Evolutionary conservation across 176 grass and related monocot genomes (phyloP).

Genomic region (Cymbopogon citratus): DNA sequence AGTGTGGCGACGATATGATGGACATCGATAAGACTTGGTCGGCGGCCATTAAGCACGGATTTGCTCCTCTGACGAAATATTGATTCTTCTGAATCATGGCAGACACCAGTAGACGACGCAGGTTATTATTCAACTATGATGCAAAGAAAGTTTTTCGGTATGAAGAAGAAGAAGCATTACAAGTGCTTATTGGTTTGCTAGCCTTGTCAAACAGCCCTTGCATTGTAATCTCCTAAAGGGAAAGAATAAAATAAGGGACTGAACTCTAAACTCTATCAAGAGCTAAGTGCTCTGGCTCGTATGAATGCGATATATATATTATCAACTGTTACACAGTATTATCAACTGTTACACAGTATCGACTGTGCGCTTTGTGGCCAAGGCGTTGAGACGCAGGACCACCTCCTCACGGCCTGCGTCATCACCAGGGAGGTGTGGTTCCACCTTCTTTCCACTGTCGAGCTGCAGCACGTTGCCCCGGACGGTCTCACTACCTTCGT

Average conservation of each 20-base stretch:
- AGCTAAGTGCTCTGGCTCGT: not conserved
- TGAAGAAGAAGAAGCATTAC: not conserved
- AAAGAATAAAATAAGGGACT: not conserved
- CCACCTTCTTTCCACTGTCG: too few species aligned
- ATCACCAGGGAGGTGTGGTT: too few species aligned
- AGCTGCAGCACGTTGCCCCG: too few species aligned
- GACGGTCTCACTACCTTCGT: too few species aligned
- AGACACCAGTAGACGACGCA: not conserved
- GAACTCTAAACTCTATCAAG: not conserved
- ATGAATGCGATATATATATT: not conserved
- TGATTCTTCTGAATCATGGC: conserved; percentile 15
- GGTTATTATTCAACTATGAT: not conserved
- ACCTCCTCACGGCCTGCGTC: too few species aligned
- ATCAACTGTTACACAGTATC: not conserved
- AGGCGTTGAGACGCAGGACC: too few species aligned
- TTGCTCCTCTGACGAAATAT: conserved; percentile 37
- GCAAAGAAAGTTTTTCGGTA: not conserved
- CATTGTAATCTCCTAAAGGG: not conserved
- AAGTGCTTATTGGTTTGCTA: not conserved
- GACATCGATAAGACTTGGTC: conserved; percentile 56
- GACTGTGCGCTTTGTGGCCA: too few species aligned
- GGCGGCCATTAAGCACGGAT: conserved; percentile 57
- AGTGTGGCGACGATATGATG: conserved; percentile 53
- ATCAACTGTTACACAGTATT: not conserved
- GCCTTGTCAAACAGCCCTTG: not conserved